Percentiles rank a stretch among this genome's conserved stretches.
Evolutionary conservation across 176 grass and related monocot species (phyloP).

Genomic region (Panicum miliaceum): DNA sequence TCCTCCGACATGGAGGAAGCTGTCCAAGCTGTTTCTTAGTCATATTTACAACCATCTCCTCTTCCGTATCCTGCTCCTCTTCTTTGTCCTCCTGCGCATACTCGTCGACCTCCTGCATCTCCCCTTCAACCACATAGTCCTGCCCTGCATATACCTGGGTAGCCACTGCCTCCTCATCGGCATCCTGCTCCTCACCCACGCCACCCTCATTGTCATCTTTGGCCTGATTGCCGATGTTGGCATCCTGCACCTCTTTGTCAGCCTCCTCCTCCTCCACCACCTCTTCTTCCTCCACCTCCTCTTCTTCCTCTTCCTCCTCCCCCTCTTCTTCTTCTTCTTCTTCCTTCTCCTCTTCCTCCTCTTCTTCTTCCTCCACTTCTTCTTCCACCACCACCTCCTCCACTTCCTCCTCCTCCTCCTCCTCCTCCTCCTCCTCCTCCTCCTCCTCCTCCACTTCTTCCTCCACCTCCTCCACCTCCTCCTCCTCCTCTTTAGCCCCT

Average conservation of each 20-base stretch:
- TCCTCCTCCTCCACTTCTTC: background rate
- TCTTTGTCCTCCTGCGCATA: background rate
- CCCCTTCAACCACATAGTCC: background rate
- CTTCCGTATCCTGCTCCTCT: background rate
- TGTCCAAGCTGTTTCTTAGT: background rate
- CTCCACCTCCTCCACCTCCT: background rate
- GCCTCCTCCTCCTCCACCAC: background rate
- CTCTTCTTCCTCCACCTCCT: background rate
- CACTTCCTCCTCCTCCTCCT: background rate
- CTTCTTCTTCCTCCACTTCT: background rate
- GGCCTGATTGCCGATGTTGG: background rate
- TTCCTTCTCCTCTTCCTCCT: background rate
- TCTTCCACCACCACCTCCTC: background rate
- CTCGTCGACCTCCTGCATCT: background rate
- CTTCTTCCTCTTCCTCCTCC: background rate
- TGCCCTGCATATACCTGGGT: background rate
- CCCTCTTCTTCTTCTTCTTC: background rate
- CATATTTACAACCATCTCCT: background rate
- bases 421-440: background rate
- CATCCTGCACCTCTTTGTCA: background rate
- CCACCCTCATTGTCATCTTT: background rate
- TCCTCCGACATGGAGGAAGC: background rate
- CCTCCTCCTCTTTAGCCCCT: background rate
- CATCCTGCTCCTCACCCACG: background rate
- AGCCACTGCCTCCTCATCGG: background rate